Evolutionary conservation across 2,329 filamentous ascomycete species (phyloP).

Genomic region (Mycosphaerella sp.): DNA sequence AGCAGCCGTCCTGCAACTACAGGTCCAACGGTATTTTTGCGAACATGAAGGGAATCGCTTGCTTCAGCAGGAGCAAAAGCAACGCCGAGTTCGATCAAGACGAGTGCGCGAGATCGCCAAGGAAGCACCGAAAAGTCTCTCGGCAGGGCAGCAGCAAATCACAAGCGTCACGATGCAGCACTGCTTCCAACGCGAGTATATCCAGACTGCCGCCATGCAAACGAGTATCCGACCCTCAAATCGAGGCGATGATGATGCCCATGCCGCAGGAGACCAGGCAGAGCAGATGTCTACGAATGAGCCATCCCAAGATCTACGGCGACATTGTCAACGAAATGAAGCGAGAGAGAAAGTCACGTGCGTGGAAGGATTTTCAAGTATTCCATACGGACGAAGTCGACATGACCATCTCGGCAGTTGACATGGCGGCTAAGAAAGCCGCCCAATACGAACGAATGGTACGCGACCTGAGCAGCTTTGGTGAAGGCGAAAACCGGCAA

Average conservation of each 20-base stretch:
- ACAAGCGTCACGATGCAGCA: constrained; percentile 27
- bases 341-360: constrained; percentile 26
- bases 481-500: constrained; percentile 9
- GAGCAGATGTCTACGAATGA: constrained; percentile 30
- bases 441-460: constrained; percentile 27
- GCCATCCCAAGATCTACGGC: constrained; percentile 30
- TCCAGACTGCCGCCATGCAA: constrained; percentile 30
- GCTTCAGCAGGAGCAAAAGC: constrained; percentile 22
- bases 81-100: constrained; percentile 15
- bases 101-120: constrained; percentile 19
- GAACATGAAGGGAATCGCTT: constrained; percentile 27
- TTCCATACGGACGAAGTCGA: constrained; percentile 31
- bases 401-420: constrained; percentile 26
- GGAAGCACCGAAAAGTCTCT: constrained; percentile 17
- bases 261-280: constrained; percentile 23
- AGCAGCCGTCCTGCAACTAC: constrained; percentile 1
- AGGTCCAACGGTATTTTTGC: background rate
- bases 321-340: constrained; percentile 33
- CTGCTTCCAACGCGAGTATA: constrained; percentile 29
- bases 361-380: constrained; percentile 32
- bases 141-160: constrained; percentile 24
- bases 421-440: constrained; percentile 24
- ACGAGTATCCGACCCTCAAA: constrained; percentile 25
- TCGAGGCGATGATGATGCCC: constrained; percentile 34
- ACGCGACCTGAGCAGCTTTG: constrained; percentile 24